A percentile compares a stretch with the other conserved stretches of the same genome.
Evolutionary conservation across 129 eudicot genomes (phyloP).

Genomic region (Flaveria sonorensis): DNA sequence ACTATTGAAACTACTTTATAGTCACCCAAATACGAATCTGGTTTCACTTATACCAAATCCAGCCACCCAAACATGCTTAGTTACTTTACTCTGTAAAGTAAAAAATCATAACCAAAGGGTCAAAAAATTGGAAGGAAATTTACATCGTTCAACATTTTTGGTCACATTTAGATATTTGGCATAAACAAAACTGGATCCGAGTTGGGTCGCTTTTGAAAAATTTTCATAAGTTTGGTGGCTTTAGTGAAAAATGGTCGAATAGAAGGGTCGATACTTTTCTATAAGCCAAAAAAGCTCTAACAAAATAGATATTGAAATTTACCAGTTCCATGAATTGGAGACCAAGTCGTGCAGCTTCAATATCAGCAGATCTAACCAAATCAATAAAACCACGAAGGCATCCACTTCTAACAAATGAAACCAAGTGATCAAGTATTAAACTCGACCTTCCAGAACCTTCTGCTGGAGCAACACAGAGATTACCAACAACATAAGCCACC

Average conservation of each 20-base stretch:
- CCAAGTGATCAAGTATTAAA: slow-evolving; percentile 81
- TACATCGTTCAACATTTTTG: too few species aligned
- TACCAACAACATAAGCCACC: slow-evolving; percentile 88
- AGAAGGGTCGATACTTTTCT: not conserved
- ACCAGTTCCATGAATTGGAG: slow-evolving; percentile 96
- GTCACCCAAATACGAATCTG: too few species aligned
- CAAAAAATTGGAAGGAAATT: too few species aligned
- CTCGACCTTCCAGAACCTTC: slow-evolving; percentile 72
- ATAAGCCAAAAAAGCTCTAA: not conserved
- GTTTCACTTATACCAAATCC: too few species aligned
- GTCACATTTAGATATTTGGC: too few species aligned
- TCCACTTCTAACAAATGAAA: slow-evolving; percentile 74
- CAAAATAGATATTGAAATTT: slow-evolving; percentile 9
- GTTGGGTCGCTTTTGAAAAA: not conserved
- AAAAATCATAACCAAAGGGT: too few species aligned
- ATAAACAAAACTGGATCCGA: too few species aligned
- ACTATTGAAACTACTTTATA: too few species aligned
- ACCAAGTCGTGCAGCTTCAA: slow-evolving; percentile 92
- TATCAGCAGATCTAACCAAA: slow-evolving; percentile 94
- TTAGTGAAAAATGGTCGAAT: not conserved
- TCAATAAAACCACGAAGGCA: slow-evolving; percentile 81
- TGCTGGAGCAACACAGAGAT: slow-evolving; percentile 82
- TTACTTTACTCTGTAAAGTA: too few species aligned
- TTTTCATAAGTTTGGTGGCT: not conserved
- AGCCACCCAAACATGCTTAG: too few species aligned